Percentiles rank a stretch among this genome's conserved stretches.
phyloP scores from a whole-genome alignment of 257 asterid genomes.

The Solanum pennellii region DNA sequence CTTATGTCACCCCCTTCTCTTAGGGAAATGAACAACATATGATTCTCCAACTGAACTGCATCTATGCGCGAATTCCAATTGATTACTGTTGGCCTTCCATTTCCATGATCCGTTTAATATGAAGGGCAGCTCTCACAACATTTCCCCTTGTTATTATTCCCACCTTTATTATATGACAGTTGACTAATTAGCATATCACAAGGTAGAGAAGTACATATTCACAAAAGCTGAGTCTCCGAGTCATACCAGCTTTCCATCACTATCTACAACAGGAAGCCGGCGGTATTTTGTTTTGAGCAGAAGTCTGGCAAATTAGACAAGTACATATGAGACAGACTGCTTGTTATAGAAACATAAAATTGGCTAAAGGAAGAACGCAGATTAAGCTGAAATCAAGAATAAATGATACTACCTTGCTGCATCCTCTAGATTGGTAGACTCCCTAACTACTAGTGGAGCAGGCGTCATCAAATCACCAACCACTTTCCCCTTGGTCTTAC shows the following conservation, averaged over 20 bases:
- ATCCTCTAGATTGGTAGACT: conserved; percentile 77
- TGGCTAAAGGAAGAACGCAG: neutral
- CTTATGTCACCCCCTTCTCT: neutral
- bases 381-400: neutral
- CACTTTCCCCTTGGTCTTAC: conserved; percentile 66
- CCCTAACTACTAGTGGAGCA: conserved; percentile 63
- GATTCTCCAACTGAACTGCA: neutral
- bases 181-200: neutral
- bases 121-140: conserved; percentile 40
- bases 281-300: conserved; percentile 67
- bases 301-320: conserved; percentile 26
- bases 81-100: neutral
- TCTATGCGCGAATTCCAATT: neutral
- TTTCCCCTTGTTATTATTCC: conserved; percentile 40
- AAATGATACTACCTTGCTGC: conserved; percentile 49
- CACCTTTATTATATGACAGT: conserved; percentile 9
- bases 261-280: conserved; percentile 73
- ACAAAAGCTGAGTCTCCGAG: neutral
- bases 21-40: neutral
- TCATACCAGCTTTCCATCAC: conserved; percentile 67
- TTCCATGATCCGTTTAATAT: conserved; percentile 19
- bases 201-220: neutral
- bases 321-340: neutral
- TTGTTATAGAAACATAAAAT: neutral
- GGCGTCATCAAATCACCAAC: conserved; percentile 85